Evolutionary conservation across 2,329 filamentous ascomycete genomes (phyloP).

Genomic region (Talaromyces sp.): DNA sequence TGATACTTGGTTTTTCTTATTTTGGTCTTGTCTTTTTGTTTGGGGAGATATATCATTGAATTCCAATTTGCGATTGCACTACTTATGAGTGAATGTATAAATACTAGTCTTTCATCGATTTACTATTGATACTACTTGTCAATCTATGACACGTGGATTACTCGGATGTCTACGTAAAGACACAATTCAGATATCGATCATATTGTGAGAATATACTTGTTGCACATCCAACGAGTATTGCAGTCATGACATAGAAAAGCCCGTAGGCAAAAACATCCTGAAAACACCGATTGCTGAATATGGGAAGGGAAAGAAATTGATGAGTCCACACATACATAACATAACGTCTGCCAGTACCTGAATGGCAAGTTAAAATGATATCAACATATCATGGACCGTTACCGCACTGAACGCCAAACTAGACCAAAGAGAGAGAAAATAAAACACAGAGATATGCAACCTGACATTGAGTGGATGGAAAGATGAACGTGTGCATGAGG

Average conservation of each 20-base stretch:
- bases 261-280: background rate
- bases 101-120: background rate
- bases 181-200: too few species aligned
- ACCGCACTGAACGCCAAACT: constrained; percentile 4
- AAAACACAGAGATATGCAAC: constrained; percentile 4
- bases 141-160: background rate
- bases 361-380: constrained; percentile 12
- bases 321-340: constrained; percentile 7
- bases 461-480: background rate
- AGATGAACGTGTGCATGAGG: background rate
- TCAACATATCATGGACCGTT: background rate
- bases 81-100: constrained; percentile 3
- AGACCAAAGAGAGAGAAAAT: background rate
- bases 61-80: background rate
- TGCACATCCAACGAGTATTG: background rate
- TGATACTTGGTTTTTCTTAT: background rate
- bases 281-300: constrained; percentile 11
- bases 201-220: background rate
- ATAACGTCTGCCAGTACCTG: constrained; percentile 10
- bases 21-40: background rate
- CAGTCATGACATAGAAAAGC: constrained; percentile 1
- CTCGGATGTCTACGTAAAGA: background rate
- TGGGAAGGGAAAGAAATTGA: background rate
- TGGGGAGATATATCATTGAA: constrained; percentile 10
- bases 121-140: background rate